Evolutionary conservation across 495 filamentous ascomycete species (phyloP).

Genomic region (Thermothielavioides terrestris): DNA sequence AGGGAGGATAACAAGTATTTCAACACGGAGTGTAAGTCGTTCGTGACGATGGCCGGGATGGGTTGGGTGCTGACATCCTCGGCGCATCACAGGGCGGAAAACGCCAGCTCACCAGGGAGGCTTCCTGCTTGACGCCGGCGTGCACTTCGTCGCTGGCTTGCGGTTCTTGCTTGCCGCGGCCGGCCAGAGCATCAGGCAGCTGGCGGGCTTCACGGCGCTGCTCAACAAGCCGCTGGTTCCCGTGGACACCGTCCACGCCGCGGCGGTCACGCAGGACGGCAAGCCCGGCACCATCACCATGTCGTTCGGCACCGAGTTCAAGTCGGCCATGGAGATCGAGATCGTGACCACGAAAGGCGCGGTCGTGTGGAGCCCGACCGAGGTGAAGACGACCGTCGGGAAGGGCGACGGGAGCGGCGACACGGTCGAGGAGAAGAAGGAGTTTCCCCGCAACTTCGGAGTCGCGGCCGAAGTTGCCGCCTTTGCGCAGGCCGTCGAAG

Average conservation of each 20-base stretch:
- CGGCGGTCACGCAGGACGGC: constrained; percentile 48
- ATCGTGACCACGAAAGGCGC: constrained; percentile 47
- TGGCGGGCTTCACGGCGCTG: constrained; percentile 52
- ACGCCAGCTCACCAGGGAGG: constrained; percentile 64
- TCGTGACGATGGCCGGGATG: background rate
- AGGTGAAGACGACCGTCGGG: constrained; percentile 29
- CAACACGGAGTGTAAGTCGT: constrained; percentile 49
- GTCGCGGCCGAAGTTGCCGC: constrained; percentile 59
- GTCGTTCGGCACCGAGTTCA: constrained; percentile 60
- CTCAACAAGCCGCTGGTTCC: constrained; percentile 56
- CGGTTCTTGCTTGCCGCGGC: constrained; percentile 49
- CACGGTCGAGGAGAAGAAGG: constrained; percentile 34
- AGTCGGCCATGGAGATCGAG: constrained; percentile 38
- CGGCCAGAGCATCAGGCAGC: constrained; percentile 33
- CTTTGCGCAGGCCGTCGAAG: constrained; percentile 49
- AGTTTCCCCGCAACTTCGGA: constrained; percentile 47
- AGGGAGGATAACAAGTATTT: constrained; percentile 37
- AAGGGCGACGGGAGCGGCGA: constrained; percentile 23
- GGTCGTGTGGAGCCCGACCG: constrained; percentile 32
- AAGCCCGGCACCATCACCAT: constrained; percentile 50
- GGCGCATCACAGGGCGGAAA: constrained; percentile 65
- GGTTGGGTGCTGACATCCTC: background rate
- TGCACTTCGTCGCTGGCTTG: constrained; percentile 62
- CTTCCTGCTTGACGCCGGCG: constrained; percentile 67
- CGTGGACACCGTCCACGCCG: constrained; percentile 63